Evolutionary conservation across 257 asterid species (phyloP).

Genomic region (Nicotiana otophora): DNA sequence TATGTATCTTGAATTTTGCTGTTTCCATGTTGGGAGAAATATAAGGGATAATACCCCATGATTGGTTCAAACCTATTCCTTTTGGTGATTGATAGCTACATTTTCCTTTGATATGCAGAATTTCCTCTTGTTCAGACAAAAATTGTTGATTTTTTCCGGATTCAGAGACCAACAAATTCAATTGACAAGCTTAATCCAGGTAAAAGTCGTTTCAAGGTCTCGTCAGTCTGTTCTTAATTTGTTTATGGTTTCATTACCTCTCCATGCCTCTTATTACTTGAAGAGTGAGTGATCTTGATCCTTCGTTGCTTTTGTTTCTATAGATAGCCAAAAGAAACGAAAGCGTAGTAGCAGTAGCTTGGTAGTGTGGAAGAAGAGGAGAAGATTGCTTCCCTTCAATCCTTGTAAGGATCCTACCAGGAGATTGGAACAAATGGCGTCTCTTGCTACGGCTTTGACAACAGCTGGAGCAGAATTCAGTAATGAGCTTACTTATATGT

Average conservation of each 20-base stretch:
- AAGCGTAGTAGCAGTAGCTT: slow-evolving; percentile 32
- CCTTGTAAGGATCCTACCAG: slow-evolving; percentile 63
- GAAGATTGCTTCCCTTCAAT: slow-evolving; percentile 60
- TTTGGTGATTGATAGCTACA: neutral
- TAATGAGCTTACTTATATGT: slow-evolving; percentile 60
- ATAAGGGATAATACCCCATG: neutral
- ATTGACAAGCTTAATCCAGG: slow-evolving; percentile 40
- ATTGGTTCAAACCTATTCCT: no score
- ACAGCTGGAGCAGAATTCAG: slow-evolving; percentile 65
- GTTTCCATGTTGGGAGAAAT: neutral
- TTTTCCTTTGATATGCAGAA: slow-evolving; percentile 31
- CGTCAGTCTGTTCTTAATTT: neutral
- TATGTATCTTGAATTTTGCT: no score
- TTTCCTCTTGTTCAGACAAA: slow-evolving; percentile 77
- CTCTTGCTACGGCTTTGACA: slow-evolving; percentile 75
- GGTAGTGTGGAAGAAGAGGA: slow-evolving; percentile 51
- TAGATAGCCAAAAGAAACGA: slow-evolving; percentile 54
- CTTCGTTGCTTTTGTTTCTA: neutral
- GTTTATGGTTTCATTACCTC: neutral
- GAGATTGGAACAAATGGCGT: slow-evolving; percentile 86
- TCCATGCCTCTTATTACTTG: neutral
- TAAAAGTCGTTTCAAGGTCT: slow-evolving; percentile 3
- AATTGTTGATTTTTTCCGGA: slow-evolving; percentile 79
- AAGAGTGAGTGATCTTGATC: neutral
- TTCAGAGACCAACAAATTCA: slow-evolving; percentile 43